Evolutionary conservation across 106 monocot species (phyloP).

Genomic region (Alisma plantagoaquatica): DNA sequence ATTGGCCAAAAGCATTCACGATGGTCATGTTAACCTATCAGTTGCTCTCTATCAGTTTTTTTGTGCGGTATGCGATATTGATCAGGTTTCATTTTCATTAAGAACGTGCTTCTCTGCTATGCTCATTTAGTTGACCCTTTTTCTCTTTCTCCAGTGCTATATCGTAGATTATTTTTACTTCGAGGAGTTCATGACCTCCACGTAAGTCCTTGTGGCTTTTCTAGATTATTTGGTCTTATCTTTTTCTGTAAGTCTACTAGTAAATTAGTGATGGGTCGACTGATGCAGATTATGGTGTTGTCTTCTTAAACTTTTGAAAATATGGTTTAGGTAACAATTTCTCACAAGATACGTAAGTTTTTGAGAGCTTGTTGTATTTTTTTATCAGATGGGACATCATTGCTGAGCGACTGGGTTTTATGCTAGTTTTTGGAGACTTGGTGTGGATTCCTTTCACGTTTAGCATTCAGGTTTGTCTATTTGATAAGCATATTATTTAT

Average conservation of each 20-base stretch:
- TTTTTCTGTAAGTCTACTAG: conserved; percentile 2
- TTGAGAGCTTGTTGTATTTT: neutral
- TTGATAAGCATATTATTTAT: neutral
- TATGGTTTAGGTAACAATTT: neutral
- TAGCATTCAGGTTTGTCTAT: conserved; percentile 63
- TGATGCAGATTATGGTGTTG: too few relatives aligned
- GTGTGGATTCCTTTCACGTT: conserved; percentile 99
- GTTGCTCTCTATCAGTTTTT: conserved; percentile 85
- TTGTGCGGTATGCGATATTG: conserved; percentile 48
- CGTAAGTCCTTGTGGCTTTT: conserved; percentile 48
- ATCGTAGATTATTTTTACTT: conserved; percentile 78
- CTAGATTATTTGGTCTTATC: neutral
- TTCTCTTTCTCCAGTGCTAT: conserved; percentile 46
- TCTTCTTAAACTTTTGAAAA: too few relatives aligned
- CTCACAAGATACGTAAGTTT: neutral
- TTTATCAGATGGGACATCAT: conserved; percentile 95
- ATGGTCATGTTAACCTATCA: conserved; percentile 56
- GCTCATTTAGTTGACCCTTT: conserved; percentile 5
- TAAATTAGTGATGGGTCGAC: too few relatives aligned
- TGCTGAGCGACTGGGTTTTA: conserved; percentile 89
- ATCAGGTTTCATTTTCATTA: conserved; percentile 1
- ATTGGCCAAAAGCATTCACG: conserved; percentile 55
- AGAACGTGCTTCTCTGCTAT: neutral
- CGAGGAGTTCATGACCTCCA: conserved; percentile 98
- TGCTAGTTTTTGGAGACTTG: conserved; percentile 95